A percentile compares a stretch with the other conserved stretches of the same genome.
phyloP scores from a whole-genome alignment of 2,329 filamentous ascomycete species.

The Penicillium sclerotiorum region DNA sequence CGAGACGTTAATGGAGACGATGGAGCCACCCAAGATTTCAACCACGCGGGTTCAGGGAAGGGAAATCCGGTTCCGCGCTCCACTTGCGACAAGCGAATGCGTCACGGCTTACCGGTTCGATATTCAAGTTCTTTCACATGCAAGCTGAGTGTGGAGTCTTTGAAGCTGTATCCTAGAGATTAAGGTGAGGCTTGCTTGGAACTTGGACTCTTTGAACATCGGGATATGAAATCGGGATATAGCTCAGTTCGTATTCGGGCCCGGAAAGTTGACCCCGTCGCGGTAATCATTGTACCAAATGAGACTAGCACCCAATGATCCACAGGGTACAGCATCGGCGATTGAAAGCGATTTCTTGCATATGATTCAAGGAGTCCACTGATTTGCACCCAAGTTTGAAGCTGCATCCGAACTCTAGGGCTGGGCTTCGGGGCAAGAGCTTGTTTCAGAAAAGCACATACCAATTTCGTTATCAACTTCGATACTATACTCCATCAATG shows the following conservation, averaged over 20 bases:
- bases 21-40: not conserved
- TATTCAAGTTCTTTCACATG: not conserved
- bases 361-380: not conserved
- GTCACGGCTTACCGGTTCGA: not conserved
- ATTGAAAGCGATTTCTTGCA: not conserved
- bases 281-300: not conserved
- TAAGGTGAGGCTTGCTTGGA: no score
- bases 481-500: not conserved
- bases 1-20: conserved; percentile 1
- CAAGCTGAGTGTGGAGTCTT: not conserved
- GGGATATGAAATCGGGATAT: no score
- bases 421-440: not conserved
- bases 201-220: no score
- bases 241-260: no score
- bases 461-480: not conserved
- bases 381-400: not conserved
- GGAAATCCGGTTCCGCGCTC: not conserved
- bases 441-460: not conserved
- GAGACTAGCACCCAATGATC: not conserved
- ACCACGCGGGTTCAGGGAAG: not conserved
- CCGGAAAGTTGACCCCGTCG: not conserved
- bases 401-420: not conserved
- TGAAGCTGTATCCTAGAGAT: not conserved
- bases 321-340: not conserved
- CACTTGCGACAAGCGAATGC: not conserved